Percentiles rank a stretch among this genome's conserved stretches.
Evolutionary conservation across 169 alveolate species (phyloP).

Genomic region (Eimeria brunetti): DNA sequence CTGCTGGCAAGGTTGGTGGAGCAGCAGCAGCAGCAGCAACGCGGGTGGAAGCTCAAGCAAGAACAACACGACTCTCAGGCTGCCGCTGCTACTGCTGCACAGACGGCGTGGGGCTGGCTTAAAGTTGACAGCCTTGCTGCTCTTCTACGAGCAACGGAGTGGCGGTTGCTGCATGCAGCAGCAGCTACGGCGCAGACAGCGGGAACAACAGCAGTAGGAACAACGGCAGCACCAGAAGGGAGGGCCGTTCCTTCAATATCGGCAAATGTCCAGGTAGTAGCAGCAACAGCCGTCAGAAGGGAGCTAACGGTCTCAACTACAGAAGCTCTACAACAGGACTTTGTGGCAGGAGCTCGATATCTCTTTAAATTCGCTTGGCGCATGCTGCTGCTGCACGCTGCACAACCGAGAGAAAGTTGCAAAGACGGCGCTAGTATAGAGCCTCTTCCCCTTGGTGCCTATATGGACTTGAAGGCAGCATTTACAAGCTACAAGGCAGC

Average conservation of each 20-base stretch:
- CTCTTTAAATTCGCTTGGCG: not conserved
- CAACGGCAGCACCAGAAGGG: not conserved
- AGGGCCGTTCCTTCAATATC: not conserved
- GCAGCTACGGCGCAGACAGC: not conserved
- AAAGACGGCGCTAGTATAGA: not conserved
- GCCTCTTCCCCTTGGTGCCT: not conserved
- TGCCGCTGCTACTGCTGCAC: not conserved
- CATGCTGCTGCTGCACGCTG: constrained; percentile 8
- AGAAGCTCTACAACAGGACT: not conserved
- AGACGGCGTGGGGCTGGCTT: constrained; percentile 11
- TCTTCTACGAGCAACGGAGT: constrained; percentile 22
- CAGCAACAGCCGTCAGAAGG: not conserved
- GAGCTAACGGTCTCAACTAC: not conserved
- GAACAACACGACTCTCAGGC: not conserved
- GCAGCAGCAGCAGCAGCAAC: constrained; percentile 22
- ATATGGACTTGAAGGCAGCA: not conserved
- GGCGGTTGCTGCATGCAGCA: constrained; percentile 25
- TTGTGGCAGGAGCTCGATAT: not conserved
- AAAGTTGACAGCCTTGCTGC: not conserved
- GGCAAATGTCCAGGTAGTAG: not conserved
- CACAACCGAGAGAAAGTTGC: not conserved
- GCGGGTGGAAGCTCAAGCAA: not conserved
- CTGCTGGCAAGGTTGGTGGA: not conserved
- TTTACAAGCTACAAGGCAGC: constrained; percentile 20
- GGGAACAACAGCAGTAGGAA: not conserved